Conservation (phyloP, 2,329 filamentous ascomycete genomes). For the Colletotrichum kahawae region DNA sequence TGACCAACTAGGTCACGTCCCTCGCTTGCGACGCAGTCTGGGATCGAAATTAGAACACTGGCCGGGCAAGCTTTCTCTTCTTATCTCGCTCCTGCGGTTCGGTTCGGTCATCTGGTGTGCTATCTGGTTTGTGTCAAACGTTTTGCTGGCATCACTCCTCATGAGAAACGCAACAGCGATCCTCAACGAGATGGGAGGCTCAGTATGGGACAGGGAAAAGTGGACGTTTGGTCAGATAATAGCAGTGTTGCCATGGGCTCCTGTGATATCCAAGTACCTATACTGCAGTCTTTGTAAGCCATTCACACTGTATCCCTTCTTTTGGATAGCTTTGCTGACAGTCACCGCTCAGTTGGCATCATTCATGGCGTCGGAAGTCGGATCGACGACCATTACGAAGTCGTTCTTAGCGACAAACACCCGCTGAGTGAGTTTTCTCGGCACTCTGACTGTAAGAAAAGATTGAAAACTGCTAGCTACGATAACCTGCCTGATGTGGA, state of each 20-base stretch:
- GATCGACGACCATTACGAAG: background rate
- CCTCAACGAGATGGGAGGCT: background rate
- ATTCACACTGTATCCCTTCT: background rate
- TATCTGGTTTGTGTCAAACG: background rate
- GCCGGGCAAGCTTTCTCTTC: no score
- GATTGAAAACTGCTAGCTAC: background rate
- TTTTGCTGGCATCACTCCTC: background rate
- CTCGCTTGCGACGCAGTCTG: background rate
- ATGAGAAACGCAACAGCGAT: background rate
- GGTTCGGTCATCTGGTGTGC: background rate
- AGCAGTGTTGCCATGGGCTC: conserved; percentile 29
- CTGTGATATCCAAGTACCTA: conserved; percentile 24
- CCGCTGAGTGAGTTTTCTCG: no score
- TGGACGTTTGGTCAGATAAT: conserved; percentile 32
- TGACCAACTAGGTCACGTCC: background rate
- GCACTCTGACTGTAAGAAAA: background rate
- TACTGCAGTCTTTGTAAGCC: conserved; percentile 27
- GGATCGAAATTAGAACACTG: background rate
- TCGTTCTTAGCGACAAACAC: background rate
- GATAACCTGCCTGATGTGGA: background rate
- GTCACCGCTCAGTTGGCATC: background rate
- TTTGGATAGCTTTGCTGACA: background rate
- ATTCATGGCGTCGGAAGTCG: background rate
- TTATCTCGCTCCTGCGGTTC: background rate
- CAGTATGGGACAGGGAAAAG: background rate